These are phyloP conservation scores for Zymoseptoria ardabiliae DNA, from an alignment of 2,329 filamentous ascomycete genomes.

Conservation along the genomic window DNA sequence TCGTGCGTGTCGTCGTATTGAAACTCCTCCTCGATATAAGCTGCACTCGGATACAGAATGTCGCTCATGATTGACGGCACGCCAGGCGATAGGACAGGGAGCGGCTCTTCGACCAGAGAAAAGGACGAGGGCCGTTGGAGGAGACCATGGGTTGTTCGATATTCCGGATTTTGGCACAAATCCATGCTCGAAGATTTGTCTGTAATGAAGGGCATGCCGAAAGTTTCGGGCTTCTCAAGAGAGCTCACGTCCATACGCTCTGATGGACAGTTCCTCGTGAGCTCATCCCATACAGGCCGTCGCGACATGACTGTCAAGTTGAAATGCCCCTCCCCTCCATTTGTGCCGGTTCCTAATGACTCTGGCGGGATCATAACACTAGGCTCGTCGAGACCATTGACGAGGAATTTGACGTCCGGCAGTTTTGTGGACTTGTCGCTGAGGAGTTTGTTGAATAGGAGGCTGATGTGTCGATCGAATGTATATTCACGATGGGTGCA, in stretches of 20 bases:
- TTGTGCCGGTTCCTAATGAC: neutral
- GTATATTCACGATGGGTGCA: neutral
- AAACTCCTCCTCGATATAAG: constrained; percentile 92
- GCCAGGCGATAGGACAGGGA: neutral
- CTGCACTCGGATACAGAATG: constrained; percentile 88
- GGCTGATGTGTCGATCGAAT: neutral
- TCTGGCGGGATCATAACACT: neutral
- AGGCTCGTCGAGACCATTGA: neutral
- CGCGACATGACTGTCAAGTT: neutral
- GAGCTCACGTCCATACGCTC: neutral
- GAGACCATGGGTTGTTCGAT: neutral
- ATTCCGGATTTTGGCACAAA: neutral
- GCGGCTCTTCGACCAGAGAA: neutral
- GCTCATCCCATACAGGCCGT: neutral
- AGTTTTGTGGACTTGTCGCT: neutral
- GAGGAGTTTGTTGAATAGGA: neutral
- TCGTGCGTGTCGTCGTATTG: constrained; percentile 66
- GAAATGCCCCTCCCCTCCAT: neutral
- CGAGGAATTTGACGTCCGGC: neutral
- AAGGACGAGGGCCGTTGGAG: neutral
- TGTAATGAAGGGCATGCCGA: neutral
- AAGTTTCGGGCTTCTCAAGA: neutral
- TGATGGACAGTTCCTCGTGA: neutral
- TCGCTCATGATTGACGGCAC: constrained; percentile 39
- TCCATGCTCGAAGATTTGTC: neutral